These are phyloP conservation scores for Apostasia shenzhenica DNA, from an alignment of 106 monocot genomes.

Conservation along the genomic window DNA sequence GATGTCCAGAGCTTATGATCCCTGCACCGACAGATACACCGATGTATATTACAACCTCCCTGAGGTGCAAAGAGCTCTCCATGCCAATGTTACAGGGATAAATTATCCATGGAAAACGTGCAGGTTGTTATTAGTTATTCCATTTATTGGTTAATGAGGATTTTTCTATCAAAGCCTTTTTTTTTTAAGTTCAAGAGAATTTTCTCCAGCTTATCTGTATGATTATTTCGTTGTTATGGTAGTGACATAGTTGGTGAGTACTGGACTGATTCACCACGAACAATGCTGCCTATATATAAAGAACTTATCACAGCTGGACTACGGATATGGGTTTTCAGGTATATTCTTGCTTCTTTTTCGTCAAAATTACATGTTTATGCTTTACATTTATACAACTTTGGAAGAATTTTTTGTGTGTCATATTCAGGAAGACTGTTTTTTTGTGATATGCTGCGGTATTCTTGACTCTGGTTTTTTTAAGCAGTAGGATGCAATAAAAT, in stretches of 20 bases:
- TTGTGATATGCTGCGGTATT: too few relatives aligned
- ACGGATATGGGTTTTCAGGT: slow-evolving; percentile 95
- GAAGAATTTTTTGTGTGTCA: not conserved
- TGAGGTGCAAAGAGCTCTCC: slow-evolving; percentile 80
- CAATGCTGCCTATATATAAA: slow-evolving; percentile 92
- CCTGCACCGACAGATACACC: slow-evolving; percentile 64
- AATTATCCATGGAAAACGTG: slow-evolving; percentile 75
- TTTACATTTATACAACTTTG: not conserved
- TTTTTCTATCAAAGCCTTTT: not conserved
- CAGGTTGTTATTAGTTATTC: slow-evolving; percentile 39
- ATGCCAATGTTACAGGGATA: slow-evolving; percentile 77
- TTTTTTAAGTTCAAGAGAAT: not conserved
- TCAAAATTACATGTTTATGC: not conserved
- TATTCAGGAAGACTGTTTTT: not conserved
- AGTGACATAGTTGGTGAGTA: slow-evolving; percentile 59
- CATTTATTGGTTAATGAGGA: not conserved
- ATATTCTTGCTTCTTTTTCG: not conserved
- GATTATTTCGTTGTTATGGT: not conserved
- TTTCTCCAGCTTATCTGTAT: not conserved
- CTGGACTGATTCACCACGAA: slow-evolving; percentile 85
- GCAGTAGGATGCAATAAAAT: too few relatives aligned
- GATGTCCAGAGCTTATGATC: slow-evolving; percentile 92
- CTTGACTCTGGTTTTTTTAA: too few relatives aligned
- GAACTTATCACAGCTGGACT: slow-evolving; percentile 77
- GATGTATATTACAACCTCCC: slow-evolving; percentile 67